phyloP scores from a whole-genome alignment of 2,329 filamentous ascomycete genomes.

The Monilinia vaccinii-corymbosi region DNA sequence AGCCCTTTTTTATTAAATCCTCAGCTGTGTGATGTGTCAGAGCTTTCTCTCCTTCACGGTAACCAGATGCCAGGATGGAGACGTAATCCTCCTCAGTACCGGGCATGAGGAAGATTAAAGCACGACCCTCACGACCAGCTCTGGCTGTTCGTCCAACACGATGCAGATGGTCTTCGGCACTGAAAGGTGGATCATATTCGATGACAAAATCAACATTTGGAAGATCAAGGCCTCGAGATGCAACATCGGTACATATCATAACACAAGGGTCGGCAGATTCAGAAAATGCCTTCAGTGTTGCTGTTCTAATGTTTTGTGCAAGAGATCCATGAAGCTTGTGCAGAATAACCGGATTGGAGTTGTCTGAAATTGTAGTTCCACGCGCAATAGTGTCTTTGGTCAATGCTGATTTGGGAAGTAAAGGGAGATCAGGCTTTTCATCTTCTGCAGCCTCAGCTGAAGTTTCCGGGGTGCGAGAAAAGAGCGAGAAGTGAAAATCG shows the following conservation, averaged over 20 bases:
- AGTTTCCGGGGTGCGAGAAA: slow-evolving; percentile 37
- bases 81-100: slow-evolving; percentile 91
- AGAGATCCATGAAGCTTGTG: slow-evolving; percentile 90
- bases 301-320: slow-evolving; percentile 76
- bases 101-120: slow-evolving; percentile 81
- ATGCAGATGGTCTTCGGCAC: slow-evolving; percentile 86
- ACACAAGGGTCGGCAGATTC: slow-evolving; percentile 66
- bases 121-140: slow-evolving; percentile 79
- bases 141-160: slow-evolving; percentile 90
- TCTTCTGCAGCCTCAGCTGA: slow-evolving; percentile 31
- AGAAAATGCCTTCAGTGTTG: slow-evolving; percentile 74
- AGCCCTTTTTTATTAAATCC: slow-evolving; percentile 58
- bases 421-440: slow-evolving; percentile 27
- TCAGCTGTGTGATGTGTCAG: slow-evolving; percentile 54
- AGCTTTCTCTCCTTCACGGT: slow-evolving; percentile 48
- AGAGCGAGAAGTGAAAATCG: slow-evolving; percentile 87
- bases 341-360: slow-evolving; percentile 67
- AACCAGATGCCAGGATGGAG: slow-evolving; percentile 36
- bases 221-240: slow-evolving; percentile 88
- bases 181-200: slow-evolving; percentile 94
- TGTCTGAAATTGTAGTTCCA: slow-evolving; percentile 63
- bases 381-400: slow-evolving; percentile 55
- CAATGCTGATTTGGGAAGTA: slow-evolving; percentile 27
- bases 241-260: slow-evolving; percentile 89
- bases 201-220: slow-evolving; percentile 91